These are phyloP conservation scores for Helminthosporium solani DNA, from an alignment of 2,329 filamentous ascomycete genomes.

Conservation along the genomic window DNA sequence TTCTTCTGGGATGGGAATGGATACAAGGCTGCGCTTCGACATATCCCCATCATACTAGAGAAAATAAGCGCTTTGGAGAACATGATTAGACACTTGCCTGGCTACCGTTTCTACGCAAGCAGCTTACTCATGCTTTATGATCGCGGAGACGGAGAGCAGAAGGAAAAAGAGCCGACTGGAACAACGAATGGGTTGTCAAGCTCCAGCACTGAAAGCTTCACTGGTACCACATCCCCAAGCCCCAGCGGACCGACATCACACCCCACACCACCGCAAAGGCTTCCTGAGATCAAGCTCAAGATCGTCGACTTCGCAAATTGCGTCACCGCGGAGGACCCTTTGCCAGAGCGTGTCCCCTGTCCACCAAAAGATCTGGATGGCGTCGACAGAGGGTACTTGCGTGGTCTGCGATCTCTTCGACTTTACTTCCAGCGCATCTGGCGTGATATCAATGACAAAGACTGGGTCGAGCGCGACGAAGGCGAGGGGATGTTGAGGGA, in stretches of 20 bases:
- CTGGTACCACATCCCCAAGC: slow-evolving; percentile 12
- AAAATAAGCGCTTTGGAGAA: slow-evolving; percentile 81
- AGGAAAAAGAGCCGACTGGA: slow-evolving; percentile 32
- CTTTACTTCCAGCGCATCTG: slow-evolving; percentile 88
- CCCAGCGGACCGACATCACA: slow-evolving; percentile 31
- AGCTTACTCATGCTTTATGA: slow-evolving; percentile 96
- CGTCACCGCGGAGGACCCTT: slow-evolving; percentile 77
- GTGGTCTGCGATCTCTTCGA: slow-evolving; percentile 74
- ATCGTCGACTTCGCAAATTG: slow-evolving; percentile 99
- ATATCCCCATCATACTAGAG: slow-evolving; percentile 82
- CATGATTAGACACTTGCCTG: slow-evolving; percentile 75
- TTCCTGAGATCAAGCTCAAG: slow-evolving; percentile 76
- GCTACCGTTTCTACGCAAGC: slow-evolving; percentile 93
- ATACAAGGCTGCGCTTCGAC: slow-evolving; percentile 73
- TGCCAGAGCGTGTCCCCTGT: slow-evolving; percentile 62
- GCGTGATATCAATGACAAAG: slow-evolving; percentile 63
- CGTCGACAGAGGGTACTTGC: slow-evolving; percentile 85
- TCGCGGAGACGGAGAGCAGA: slow-evolving; percentile 64
- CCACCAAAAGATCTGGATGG: slow-evolving; percentile 79
- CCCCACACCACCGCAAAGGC: slow-evolving; percentile 19
- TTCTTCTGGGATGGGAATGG: slow-evolving; percentile 92
- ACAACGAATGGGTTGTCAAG: slow-evolving; percentile 18
- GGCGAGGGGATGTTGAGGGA: slow-evolving; percentile 42
- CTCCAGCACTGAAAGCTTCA: slow-evolving; percentile 23
- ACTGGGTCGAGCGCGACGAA: slow-evolving; percentile 48